Evolutionary conservation across 345 rosid species (phyloP), one percentile per base, ranked within the genome.

Genomic region (Lepidium didymum): DNA sequence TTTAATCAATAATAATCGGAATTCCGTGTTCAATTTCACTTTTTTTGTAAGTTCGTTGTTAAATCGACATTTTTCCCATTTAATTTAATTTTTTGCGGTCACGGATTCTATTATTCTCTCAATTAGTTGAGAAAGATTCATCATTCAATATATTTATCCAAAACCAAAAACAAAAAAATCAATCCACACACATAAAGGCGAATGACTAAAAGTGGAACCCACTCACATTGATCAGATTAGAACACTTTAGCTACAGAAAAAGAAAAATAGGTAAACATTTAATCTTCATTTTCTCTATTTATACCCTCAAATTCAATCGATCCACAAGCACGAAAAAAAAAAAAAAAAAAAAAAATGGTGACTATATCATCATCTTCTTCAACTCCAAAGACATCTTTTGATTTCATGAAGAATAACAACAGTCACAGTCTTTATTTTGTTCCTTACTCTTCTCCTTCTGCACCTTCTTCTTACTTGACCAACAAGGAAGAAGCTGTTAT

Each of bases 381-480:
- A 68, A 75, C 74, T 15, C 78, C 74, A 56, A 75, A 68, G 10
- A 46, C 64, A 54, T 75, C 78, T 55, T 68, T 75, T 46, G 78
- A 68, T 75, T 68, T 75, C 59, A 54, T 34, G 52, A 75, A 54
- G 66, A 49, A 23, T 35, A 62, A 55, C 44, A 62, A 14, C 29
- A 55, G 13, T 62, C 64, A 41, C 45, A 67, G 6, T 47, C 38
- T 44, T 16, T 27, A 11, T 65, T 29, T 29, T 29, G 45, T 15
- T 7, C 52, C 51, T 45, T 21, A 13, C 16, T 16, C 72, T 59
- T 5, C 90, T 63, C 78, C 81, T 64, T 67, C 52, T 51, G 35
- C 88, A 42, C 81, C 82, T 60, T 81, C 67, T 31, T 67, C 91
- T 66, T 82, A 75, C 84, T 47, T 83, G 74, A 72, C 45, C 53